phyloP scores from a whole-genome alignment of 2,329 filamentous ascomycete genomes.

The Microascus cirrosus region DNA sequence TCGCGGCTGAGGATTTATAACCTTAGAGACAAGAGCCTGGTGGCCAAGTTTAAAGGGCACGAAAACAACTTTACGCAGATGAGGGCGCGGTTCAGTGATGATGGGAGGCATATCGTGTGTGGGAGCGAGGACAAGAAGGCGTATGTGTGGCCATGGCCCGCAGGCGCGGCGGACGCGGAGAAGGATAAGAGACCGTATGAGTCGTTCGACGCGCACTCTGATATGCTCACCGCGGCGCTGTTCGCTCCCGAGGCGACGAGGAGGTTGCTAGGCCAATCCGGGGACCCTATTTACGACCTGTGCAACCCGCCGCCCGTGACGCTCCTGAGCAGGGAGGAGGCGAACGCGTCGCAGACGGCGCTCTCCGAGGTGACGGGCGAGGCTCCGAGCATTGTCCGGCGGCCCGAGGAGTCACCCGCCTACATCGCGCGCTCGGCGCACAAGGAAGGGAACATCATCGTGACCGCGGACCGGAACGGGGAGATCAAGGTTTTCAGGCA shows the following conservation, averaged over 20 bases:
- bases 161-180: slow-evolving; percentile 45
- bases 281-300: slow-evolving; percentile 89
- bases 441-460: slow-evolving; percentile 74
- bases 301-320: slow-evolving; percentile 91
- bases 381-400: slow-evolving; percentile 21
- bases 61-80: slow-evolving; percentile 89
- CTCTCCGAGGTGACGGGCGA: slow-evolving; percentile 23
- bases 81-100: slow-evolving; percentile 77
- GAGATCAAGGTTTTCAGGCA: slow-evolving; percentile 91
- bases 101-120: slow-evolving; percentile 76
- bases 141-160: slow-evolving; percentile 62
- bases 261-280: slow-evolving; percentile 66
- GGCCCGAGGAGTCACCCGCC: slow-evolving; percentile 59
- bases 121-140: slow-evolving; percentile 85
- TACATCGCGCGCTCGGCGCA: slow-evolving; percentile 71
- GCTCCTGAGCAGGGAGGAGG: slow-evolving; percentile 63
- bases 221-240: slow-evolving; percentile 79
- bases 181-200: slow-evolving; percentile 77
- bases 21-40: slow-evolving; percentile 70
- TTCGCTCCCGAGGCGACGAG: slow-evolving; percentile 73
- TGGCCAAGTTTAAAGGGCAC: slow-evolving; percentile 84
- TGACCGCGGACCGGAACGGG: slow-evolving; percentile 81
- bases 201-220: slow-evolving; percentile 80
- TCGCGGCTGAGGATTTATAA: slow-evolving; percentile 86
- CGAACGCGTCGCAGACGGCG: slow-evolving; percentile 27